Evolutionary conservation across 2,329 filamentous ascomycete species (phyloP).

Genomic region (Blumeria hordei): DNA sequence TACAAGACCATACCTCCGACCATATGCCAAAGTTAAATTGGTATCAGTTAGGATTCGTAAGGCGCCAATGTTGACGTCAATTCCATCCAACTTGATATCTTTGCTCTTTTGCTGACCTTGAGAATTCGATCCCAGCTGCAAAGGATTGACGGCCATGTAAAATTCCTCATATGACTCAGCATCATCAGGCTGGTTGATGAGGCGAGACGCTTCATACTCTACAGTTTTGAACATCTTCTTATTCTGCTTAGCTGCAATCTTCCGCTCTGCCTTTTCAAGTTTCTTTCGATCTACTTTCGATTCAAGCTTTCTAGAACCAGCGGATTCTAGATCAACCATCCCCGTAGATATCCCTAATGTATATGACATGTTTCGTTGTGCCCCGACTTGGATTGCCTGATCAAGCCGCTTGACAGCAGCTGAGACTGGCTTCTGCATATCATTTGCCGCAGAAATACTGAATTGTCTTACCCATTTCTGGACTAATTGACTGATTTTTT

Average conservation of each 20-base stretch:
- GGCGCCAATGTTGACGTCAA: conserved; percentile 82
- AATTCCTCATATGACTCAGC: conserved; percentile 95
- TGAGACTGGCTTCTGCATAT: conserved; percentile 43
- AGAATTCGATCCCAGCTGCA: conserved; percentile 53
- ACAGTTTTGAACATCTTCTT: conserved; percentile 98
- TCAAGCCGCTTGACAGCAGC: conserved; percentile 67
- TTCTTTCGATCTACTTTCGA: conserved; percentile 97
- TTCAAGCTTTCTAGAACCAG: conserved; percentile 80
- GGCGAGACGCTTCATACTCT: conserved; percentile 81
- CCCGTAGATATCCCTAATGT: conserved; percentile 70
- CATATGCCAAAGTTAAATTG: conserved; percentile 70
- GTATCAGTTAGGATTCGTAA: conserved; percentile 78
- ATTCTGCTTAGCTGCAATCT: conserved; percentile 94
- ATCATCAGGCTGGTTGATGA: conserved; percentile 62
- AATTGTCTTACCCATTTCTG: conserved; percentile 74
- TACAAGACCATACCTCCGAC: conserved; percentile 84
- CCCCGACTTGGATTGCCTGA: conserved; percentile 82
- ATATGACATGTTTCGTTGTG: conserved; percentile 87
- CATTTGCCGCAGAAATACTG: conserved; percentile 39
- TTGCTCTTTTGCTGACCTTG: conserved; percentile 70
- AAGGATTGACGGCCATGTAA: conserved; percentile 96
- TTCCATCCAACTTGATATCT: conserved; percentile 92
- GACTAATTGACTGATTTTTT: conserved; percentile 60
- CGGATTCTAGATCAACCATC: conserved; percentile 77
- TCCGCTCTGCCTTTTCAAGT: conserved; percentile 91